Conservation (phyloP, 2,329 filamentous ascomycete species). For the Cephalotrichum gorgonifer region DNA sequence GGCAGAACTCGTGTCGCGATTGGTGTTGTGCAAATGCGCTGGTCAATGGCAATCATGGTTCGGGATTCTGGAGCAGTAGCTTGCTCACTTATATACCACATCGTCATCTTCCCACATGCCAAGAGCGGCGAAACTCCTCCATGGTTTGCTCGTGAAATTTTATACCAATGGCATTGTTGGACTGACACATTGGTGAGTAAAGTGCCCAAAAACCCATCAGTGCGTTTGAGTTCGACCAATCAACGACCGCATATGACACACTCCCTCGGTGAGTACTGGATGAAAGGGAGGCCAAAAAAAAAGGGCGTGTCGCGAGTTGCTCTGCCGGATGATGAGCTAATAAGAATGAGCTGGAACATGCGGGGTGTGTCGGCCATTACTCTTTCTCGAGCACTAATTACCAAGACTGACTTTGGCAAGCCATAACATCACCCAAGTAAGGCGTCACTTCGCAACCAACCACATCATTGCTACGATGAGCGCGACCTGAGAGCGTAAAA, state of each 20-base stretch:
- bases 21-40: not conserved
- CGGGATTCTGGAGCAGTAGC: not conserved
- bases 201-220: no score
- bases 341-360: not conserved
- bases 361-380: not conserved
- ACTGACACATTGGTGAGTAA: no score
- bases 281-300: not conserved
- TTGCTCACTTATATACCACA: not conserved
- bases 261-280: not conserved
- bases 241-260: not conserved
- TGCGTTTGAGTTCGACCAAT: conserved; percentile 19
- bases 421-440: not conserved
- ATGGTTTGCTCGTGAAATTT: not conserved
- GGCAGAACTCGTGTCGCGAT: not conserved
- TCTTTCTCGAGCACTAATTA: not conserved
- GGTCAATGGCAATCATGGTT: not conserved
- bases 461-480: not conserved
- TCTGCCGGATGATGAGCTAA: not conserved
- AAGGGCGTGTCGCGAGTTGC: no score
- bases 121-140: not conserved
- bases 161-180: no score
- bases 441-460: not conserved
- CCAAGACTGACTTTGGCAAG: not conserved
- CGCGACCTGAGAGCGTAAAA: not conserved
- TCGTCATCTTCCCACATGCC: not conserved